Base-by-base conservation (phyloP, 305 asterid species). In the Fraxinus floribunda region DNA sequence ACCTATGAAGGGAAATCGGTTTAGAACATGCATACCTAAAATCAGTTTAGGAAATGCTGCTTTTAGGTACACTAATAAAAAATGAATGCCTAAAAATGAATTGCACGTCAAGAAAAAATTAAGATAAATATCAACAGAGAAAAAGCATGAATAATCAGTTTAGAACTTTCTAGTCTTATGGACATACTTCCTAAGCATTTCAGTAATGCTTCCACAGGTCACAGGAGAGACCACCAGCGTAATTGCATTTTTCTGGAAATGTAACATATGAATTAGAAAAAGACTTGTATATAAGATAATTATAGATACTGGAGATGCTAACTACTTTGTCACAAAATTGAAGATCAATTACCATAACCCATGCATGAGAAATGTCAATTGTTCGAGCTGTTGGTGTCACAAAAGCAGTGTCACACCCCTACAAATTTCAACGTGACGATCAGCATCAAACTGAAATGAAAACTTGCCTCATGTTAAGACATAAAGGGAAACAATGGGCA, bases 341-440 rank as follows among this genome's bases (percentile, higher is more conserved):
- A 82, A 81, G 75, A 68, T 68, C 75, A 13, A 68, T 68, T 89
- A 89, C 92, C 92, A 89, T 89, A 70, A 89, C 34, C 92, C 92
- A 89, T 9, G 87, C 87, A 60, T 86, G 89, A 20, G 97, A 91
- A 87, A 95, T 86, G 87, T 95, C 99, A 79, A 95, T 93, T 78
- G 97, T 94, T 86, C 98, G 95, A 81, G 99, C 98, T 49, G 98
- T 94, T 60, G 98, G 93, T 80, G 99, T 95, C 88, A 89, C 99
- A 79, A 95, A 95, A 84, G 93, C 97, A 55, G 99, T 89, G 89
- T 94, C 97, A 81, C 98, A 93, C 38, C 98, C 98, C 99, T 95
- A 86, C 88, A 88, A 83, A 64, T 70, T 75, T 73, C 82, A 85
- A 49, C 72, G 46, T 39, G 81, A 39, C 46, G 62, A 86, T 78